A percentile compares a stretch with the other conserved stretches of the same genome.
phyloP scores from a whole-genome alignment of 2,329 filamentous ascomycete genomes.

The Dactylellina haptotyla region DNA sequence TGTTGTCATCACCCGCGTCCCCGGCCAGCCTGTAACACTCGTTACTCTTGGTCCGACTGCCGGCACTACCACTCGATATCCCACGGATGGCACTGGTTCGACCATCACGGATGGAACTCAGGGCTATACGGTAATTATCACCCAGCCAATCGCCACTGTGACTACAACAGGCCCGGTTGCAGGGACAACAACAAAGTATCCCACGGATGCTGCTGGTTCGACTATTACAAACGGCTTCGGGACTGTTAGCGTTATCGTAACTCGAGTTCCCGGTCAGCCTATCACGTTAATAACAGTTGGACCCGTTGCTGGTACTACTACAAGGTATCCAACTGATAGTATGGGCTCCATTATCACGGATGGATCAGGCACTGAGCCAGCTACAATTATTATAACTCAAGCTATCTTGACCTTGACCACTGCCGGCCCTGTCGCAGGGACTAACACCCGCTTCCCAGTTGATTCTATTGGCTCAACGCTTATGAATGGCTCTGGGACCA shows the following conservation, averaged over 20 bases:
- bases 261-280: background rate
- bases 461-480: background rate
- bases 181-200: background rate
- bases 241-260: background rate
- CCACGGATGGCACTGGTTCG: background rate
- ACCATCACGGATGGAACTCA: background rate
- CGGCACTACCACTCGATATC: background rate
- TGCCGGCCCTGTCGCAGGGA: no score
- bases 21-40: no score
- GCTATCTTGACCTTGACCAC: no score
- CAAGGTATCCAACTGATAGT: background rate
- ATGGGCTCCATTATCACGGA: no score
- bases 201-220: background rate
- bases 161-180: background rate
- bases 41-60: no score
- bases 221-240: background rate
- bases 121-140: background rate
- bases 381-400: no score
- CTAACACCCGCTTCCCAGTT: background rate
- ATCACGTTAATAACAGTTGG: background rate
- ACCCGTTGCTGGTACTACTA: background rate
- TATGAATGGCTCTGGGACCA: no score
- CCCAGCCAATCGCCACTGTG: no score
- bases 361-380: background rate
- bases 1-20: no score